Evolutionary conservation across 176 grass and related monocot genomes (phyloP).

Genomic region (Carex cristatella): DNA sequence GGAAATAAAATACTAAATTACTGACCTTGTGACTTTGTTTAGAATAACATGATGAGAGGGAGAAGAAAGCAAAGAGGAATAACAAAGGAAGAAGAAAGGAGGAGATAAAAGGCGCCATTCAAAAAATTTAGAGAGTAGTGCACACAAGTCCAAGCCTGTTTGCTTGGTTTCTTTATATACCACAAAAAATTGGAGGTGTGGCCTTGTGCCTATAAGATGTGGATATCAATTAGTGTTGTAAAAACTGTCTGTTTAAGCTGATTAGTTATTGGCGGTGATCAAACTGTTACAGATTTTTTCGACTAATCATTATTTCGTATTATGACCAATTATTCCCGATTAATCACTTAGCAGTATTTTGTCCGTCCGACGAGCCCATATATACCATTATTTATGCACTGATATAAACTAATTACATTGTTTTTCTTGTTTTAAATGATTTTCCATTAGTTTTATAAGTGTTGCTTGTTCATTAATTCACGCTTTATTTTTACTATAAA

Average conservation of each 20-base stretch:
- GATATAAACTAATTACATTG: neutral
- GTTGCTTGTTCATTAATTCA: too few species aligned
- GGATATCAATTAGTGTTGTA: neutral
- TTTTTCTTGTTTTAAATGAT: neutral
- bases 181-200: neutral
- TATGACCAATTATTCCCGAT: too few species aligned
- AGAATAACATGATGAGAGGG: slow-evolving; percentile 20
- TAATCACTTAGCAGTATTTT: too few species aligned
- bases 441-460: too few species aligned
- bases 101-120: neutral
- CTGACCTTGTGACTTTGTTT: slow-evolving; percentile 35
- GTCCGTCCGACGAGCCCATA: too few species aligned
- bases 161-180: slow-evolving; percentile 17
- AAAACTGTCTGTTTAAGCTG: too few species aligned
- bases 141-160: neutral
- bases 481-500: too few species aligned
- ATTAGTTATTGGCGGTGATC: too few species aligned
- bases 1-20: neutral
- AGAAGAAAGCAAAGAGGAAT: slow-evolving; percentile 27
- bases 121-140: neutral
- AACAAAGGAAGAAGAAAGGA: slow-evolving; percentile 22
- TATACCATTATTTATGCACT: too few species aligned
- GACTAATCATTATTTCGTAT: too few species aligned
- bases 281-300: too few species aligned
- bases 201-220: neutral